Evolutionary conservation across 176 grass and related monocot species (phyloP).

Genomic region (Bonia amplexicaulis): DNA sequence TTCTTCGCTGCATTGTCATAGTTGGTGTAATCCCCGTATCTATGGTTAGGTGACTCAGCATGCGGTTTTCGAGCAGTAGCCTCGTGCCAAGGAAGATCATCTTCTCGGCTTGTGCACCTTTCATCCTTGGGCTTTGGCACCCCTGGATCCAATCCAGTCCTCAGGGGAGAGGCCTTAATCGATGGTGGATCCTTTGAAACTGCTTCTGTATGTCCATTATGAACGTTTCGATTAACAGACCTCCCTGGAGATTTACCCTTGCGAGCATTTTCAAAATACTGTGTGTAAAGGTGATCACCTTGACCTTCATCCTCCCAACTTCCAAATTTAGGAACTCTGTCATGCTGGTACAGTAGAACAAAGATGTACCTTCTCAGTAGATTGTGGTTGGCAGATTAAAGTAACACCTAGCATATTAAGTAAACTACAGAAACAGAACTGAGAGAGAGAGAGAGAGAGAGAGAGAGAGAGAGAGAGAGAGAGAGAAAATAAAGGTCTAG

Average conservation of each 20-base stretch:
- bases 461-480: neutral
- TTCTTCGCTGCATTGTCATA: slow-evolving; percentile 22
- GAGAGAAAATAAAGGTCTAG: neutral
- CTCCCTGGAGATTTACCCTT: slow-evolving; percentile 60
- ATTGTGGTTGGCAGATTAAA: neutral
- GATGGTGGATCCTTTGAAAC: slow-evolving; percentile 19
- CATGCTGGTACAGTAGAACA: slow-evolving; percentile 37
- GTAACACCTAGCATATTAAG: neutral
- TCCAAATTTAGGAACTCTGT: slow-evolving; percentile 76
- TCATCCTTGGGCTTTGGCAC: slow-evolving; percentile 37
- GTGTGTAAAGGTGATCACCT: slow-evolving; percentile 57
- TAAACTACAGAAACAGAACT: neutral
- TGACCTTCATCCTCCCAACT: slow-evolving; percentile 53
- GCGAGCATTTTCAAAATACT: slow-evolving; percentile 61
- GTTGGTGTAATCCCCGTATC: slow-evolving; percentile 28
- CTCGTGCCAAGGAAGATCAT: slow-evolving; percentile 30
- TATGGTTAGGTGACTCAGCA: slow-evolving; percentile 41
- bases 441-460: neutral
- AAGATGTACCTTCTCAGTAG: slow-evolving; percentile 8
- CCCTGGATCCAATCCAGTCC: slow-evolving; percentile 32
- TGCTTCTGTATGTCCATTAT: slow-evolving; percentile 30
- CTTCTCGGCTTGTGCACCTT: slow-evolving; percentile 41
- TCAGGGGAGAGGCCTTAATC: slow-evolving; percentile 31
- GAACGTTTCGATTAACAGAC: slow-evolving; percentile 40
- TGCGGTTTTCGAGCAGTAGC: slow-evolving; percentile 16